Conservation (phyloP, 108 stramenopile genomes). For the Cylindrotheca closterium region DNA sequence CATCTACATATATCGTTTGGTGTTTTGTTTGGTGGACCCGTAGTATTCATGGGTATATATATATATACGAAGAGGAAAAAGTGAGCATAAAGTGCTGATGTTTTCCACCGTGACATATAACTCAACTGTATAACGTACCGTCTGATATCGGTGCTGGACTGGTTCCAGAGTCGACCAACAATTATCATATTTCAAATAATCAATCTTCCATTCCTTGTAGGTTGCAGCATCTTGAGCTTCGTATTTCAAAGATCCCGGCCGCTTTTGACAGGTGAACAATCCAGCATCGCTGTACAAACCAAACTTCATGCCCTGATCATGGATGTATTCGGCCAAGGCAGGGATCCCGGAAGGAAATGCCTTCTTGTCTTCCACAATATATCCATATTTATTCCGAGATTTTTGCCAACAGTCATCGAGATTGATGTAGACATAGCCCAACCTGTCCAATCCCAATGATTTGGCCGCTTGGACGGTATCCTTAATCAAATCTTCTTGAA, state of each 20-base stretch:
- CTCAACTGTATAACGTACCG: too few species aligned
- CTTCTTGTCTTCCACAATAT: slow-evolving; percentile 26
- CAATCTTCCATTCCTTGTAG: slow-evolving; percentile 48
- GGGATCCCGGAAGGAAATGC: slow-evolving; percentile 55
- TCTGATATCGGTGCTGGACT: slow-evolving; percentile 7
- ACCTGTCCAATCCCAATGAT: slow-evolving; percentile 10
- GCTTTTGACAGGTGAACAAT: slow-evolving; percentile 43
- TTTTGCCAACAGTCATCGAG: slow-evolving; percentile 67
- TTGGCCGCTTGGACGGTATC: slow-evolving; percentile 23
- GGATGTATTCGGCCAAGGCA: slow-evolving; percentile 45
- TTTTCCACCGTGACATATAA: too few species aligned
- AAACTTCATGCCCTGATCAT: slow-evolving; percentile 44
- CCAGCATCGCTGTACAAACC: slow-evolving; percentile 63
- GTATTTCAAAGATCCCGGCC: slow-evolving; percentile 46
- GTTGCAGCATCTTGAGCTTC: slow-evolving; percentile 49
- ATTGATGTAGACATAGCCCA: slow-evolving; percentile 59
- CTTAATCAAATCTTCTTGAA: slow-evolving; percentile 29
- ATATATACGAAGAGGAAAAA: background rate
- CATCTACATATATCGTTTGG: too few species aligned
- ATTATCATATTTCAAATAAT: slow-evolving; percentile 69
- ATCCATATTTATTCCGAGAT: slow-evolving; percentile 26
- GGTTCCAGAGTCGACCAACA: slow-evolving; percentile 25
- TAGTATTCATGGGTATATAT: too few species aligned
- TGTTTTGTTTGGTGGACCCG: too few species aligned
- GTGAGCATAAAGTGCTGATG: background rate